phyloP scores from a whole-genome alignment of 805 yeast genomes.

The Yarrowia sp. region DNA sequence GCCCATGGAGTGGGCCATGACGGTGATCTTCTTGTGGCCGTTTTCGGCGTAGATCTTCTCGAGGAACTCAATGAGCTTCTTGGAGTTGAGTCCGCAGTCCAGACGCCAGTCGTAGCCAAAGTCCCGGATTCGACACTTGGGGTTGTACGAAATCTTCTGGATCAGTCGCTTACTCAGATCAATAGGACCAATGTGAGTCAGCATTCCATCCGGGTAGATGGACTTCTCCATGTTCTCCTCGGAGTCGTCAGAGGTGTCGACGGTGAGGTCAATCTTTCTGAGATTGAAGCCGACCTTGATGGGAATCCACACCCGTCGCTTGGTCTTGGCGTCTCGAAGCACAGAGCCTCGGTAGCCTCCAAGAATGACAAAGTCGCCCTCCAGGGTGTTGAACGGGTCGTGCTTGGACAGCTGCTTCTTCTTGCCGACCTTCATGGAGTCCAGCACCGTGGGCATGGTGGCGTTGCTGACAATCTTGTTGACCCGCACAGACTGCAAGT shows the following conservation, averaged over 20 bases:
- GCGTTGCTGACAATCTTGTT: constrained; percentile 60
- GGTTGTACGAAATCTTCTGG: constrained; percentile 55
- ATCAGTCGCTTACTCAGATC: constrained; percentile 74
- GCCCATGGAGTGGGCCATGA: constrained; percentile 95
- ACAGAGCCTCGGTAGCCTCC: constrained; percentile 92
- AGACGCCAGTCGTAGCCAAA: constrained; percentile 97
- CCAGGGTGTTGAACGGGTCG: constrained; percentile 54
- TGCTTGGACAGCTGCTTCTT: constrained; percentile 44
- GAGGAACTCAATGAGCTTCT: constrained; percentile 60
- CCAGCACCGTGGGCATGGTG: constrained; percentile 65
- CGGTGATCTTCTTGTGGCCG: constrained; percentile 62
- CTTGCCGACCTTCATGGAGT: constrained; percentile 55
- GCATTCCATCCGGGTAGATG: constrained; percentile 75
- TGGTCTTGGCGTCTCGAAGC: constrained; percentile 67
- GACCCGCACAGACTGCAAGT: constrained; percentile 69
- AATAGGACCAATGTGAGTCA: constrained; percentile 85
- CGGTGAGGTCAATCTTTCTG: constrained; percentile 67
- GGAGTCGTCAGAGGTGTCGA: constrained; percentile 77
- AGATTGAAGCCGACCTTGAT: constrained; percentile 80
- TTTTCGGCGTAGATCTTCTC: constrained; percentile 49
- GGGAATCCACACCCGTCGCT: constrained; percentile 84
- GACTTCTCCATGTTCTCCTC: constrained; percentile 61
- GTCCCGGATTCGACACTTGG: constrained; percentile 67
- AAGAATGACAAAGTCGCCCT: constrained; percentile 79
- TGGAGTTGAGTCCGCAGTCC: constrained; percentile 63